Evolutionary conservation across 768 basidiomycete species (phyloP), one percentile per base, ranked within the genome.

Genomic region (Phylloporus scabripes): DNA sequence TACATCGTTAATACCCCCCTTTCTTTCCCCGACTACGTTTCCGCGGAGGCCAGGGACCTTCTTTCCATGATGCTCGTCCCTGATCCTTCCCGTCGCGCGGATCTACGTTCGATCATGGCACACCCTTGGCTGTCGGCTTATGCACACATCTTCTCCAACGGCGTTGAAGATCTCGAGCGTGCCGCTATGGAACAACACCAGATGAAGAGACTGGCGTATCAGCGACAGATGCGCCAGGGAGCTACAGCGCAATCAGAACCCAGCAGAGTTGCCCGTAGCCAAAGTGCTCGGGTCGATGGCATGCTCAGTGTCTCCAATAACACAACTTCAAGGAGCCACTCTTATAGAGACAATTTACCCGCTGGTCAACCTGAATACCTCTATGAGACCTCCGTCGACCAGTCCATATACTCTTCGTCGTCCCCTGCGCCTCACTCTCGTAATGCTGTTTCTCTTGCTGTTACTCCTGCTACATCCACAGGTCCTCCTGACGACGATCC

Each of bases 1-100:
- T 98, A 99, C 71, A 99, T 99, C 69, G 87, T 98, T 70, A 93
- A 85, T 74, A 99, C 96, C 1, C 88, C 89, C 9, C 82, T 98
- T 52, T 88, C 91, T 20, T 97, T 98, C 75, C 95, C 94, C n/a
- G 91, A 95, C 40, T 95, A 95, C 67, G 82, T 97, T 59, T 89
- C 91, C 5, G 63, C 76, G 8, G 82, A 85, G 49, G 93, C 93
- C 28, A 78, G 91, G 43, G 83, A 92, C 61, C 76, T 98, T 17
- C 75, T 98, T 7, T 76, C 81, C 48, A 80, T 83, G 65, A 98
- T 98, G 94, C 86, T 98, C 49, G 93, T 97, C 3, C 91, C 94
- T 7, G 91, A 96, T 57, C 94, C 94, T 5, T 72, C 76, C 15
- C 78, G 79, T 26, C 84, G 95, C 38, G 87, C 88, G 39, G 82